phyloP scores from a whole-genome alignment of 148 eudicot species.

The Vaccinium corymbosum region DNA sequence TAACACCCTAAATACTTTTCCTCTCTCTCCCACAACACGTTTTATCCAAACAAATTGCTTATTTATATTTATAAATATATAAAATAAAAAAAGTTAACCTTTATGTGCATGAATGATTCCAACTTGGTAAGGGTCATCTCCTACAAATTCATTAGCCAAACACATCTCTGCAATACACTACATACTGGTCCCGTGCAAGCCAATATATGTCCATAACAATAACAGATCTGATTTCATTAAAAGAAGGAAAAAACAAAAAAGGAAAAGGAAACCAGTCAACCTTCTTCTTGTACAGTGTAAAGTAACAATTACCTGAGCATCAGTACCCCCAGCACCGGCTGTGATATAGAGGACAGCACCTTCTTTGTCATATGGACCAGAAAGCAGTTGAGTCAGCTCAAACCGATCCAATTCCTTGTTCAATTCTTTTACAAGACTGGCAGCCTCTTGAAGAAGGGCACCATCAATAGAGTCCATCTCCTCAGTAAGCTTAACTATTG shows the following conservation, averaged over 20 bases:
- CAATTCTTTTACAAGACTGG: constrained; percentile 60
- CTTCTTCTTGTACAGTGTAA: neutral
- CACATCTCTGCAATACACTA: neutral
- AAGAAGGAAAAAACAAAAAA: neutral
- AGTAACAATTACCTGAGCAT: constrained; percentile 78
- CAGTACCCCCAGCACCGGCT: constrained; percentile 99
- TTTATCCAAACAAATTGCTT: neutral
- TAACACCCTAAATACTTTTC: too few relatives aligned
- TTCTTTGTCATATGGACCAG: constrained; percentile 96
- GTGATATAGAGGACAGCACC: constrained; percentile 82
- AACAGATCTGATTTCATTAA: neutral
- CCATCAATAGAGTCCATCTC: constrained; percentile 92
- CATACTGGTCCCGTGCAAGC: neutral
- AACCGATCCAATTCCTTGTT: constrained; percentile 81
- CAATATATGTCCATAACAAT: neutral
- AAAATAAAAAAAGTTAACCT: neutral
- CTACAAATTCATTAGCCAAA: neutral
- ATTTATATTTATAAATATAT: neutral
- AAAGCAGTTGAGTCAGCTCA: constrained; percentile 86
- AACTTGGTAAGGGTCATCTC: neutral
- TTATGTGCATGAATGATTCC: neutral
- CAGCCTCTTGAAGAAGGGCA: constrained; percentile 85
- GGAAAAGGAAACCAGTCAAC: neutral
- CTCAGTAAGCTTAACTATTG: constrained; percentile 83
- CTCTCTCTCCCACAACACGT: neutral